These are phyloP conservation scores for Pleoardoris graminearum DNA, from an alignment of 2,329 filamentous ascomycete genomes.

Conservation along the genomic window DNA sequence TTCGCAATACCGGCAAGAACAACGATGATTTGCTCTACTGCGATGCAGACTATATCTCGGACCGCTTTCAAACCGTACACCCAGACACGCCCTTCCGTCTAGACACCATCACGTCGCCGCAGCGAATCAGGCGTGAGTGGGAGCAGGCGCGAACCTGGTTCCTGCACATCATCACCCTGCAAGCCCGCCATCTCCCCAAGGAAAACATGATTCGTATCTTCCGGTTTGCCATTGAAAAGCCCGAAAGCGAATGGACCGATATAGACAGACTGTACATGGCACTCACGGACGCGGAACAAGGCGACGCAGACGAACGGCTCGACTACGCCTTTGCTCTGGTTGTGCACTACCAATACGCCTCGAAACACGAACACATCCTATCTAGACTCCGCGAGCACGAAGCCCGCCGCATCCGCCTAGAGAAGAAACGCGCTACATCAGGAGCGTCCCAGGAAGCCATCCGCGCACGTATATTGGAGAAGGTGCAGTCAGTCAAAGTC, in stretches of 20 bases:
- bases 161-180: background rate
- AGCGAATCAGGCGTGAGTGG: background rate
- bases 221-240: constrained; percentile 19
- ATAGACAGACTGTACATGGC: constrained; percentile 25
- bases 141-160: constrained; percentile 1
- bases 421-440: background rate
- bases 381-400: background rate
- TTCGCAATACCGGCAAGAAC: background rate
- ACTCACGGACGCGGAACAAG: constrained; percentile 16
- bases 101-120: background rate
- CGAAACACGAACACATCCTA: constrained; percentile 8
- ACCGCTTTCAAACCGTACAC: background rate
- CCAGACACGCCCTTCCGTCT: background rate
- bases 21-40: background rate
- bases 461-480: constrained; percentile 9
- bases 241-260: constrained; percentile 8
- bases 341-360: constrained; percentile 18
- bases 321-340: constrained; percentile 14
- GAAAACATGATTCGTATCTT: constrained; percentile 16
- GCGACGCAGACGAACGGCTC: constrained; percentile 12
- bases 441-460: background rate
- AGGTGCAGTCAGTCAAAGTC: constrained; percentile 5
- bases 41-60: background rate
- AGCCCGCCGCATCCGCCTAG: background rate
- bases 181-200: background rate